Conservation (phyloP, 257 asterid species). For the Ophiorrhiza pumila region DNA sequence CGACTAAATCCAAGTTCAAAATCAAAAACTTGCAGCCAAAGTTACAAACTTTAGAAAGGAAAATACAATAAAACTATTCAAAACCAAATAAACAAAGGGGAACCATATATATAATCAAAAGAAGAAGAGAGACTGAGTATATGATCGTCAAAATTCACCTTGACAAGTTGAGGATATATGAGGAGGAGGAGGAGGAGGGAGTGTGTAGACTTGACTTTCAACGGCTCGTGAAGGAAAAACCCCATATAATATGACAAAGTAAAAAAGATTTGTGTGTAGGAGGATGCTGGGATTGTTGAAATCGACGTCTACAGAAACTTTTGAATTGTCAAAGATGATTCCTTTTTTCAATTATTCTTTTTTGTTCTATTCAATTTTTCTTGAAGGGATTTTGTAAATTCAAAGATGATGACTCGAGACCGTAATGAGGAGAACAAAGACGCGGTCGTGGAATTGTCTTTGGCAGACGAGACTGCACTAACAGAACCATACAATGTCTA, state of each 20-base stretch:
- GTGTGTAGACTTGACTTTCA: slow-evolving; percentile 47
- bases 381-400: slow-evolving; percentile 14
- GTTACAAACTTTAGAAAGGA: slow-evolving; percentile 7
- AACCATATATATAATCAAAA: neutral
- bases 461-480: slow-evolving; percentile 6
- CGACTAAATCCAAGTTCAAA: neutral
- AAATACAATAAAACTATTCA: slow-evolving; percentile 5
- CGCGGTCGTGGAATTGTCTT: slow-evolving; percentile 17
- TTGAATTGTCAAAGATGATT: slow-evolving; percentile 41
- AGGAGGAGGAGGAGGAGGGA: slow-evolving; percentile 16
- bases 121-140: neutral
- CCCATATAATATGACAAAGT: neutral
- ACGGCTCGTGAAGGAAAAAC: slow-evolving; percentile 23
- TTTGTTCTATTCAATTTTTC: neutral
- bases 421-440: slow-evolving; percentile 23
- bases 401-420: slow-evolving; percentile 13
- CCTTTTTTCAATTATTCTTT: slow-evolving; percentile 7
- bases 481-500: neutral
- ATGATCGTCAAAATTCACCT: slow-evolving; percentile 8
- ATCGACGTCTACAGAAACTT: neutral
- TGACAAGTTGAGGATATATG: slow-evolving; percentile 6
- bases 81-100: neutral
- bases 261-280: neutral
- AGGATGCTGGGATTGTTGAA: slow-evolving; percentile 11
- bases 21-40: slow-evolving; percentile 17